Evolutionary conservation across 169 alveolate species (phyloP).

Genomic region (Cryptosporidium canis): DNA sequence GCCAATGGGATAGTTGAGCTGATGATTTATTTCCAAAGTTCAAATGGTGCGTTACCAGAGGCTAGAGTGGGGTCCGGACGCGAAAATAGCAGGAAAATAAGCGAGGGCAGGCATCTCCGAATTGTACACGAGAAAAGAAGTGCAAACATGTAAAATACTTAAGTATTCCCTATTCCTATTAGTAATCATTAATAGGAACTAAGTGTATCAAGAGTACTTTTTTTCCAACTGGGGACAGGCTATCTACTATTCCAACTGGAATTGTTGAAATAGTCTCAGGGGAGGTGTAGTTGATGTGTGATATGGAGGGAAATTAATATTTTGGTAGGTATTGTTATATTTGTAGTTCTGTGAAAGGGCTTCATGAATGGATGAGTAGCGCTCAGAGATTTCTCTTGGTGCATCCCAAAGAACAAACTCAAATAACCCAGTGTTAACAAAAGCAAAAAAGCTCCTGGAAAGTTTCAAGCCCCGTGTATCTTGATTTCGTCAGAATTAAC

Average conservation of each 20-base stretch:
- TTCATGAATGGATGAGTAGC: neutral
- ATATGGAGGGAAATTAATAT: neutral
- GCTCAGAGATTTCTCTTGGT: neutral
- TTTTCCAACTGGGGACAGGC: conserved; percentile 3
- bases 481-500: conserved; percentile 88
- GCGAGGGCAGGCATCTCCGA: neutral
- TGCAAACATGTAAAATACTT: neutral
- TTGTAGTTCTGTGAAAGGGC: neutral
- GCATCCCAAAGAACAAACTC: neutral
- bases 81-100: too few species aligned
- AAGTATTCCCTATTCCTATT: neutral
- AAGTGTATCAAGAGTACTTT: neutral
- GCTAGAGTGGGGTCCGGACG: neutral
- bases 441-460: neutral
- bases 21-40: neutral
- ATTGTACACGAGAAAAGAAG: neutral
- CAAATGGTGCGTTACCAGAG: neutral
- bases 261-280: neutral
- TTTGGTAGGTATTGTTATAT: neutral
- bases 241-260: neutral
- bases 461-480: conserved; percentile 87
- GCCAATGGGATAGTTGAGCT: too few species aligned
- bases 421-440: neutral
- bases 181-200: neutral
- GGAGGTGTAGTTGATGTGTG: neutral